A percentile compares a stretch with the other conserved stretches of the same genome.
These are phyloP conservation scores for Helotiales sp. DNA, from an alignment of 2,329 filamentous ascomycete species.

Conservation along the genomic window DNA sequence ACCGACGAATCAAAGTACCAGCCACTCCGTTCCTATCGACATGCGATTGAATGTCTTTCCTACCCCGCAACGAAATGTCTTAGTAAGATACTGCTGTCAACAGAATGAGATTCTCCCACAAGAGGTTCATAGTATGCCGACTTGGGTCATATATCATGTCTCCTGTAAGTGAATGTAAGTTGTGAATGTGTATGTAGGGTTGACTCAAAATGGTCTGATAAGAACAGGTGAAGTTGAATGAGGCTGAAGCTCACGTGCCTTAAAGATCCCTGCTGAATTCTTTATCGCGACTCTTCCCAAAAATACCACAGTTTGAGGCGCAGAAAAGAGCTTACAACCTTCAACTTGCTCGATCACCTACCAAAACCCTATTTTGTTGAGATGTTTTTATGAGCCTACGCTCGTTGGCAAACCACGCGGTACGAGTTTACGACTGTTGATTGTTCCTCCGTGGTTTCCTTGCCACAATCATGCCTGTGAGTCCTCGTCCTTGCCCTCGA, in stretches of 20 bases:
- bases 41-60: background rate
- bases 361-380: background rate
- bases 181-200: too few relatives aligned
- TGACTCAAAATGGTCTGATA: too few relatives aligned
- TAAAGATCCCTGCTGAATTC: too few relatives aligned
- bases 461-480: constrained; percentile 28
- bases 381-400: constrained; percentile 7
- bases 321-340: background rate
- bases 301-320: background rate
- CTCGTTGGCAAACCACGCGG: background rate
- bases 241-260: background rate
- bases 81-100: background rate
- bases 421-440: background rate
- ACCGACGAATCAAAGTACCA: too few relatives aligned
- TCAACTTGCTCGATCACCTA: background rate
- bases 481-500: constrained; percentile 3
- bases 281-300: background rate
- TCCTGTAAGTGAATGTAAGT: too few relatives aligned
- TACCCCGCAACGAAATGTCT: background rate
- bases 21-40: too few relatives aligned
- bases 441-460: background rate
- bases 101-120: too few relatives aligned
- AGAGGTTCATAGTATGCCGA: too few relatives aligned
- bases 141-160: too few relatives aligned
- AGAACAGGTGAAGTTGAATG: too few relatives aligned